phyloP scores from a whole-genome alignment of 2,329 filamentous ascomycete genomes.

The Claviceps pazoutovae region DNA sequence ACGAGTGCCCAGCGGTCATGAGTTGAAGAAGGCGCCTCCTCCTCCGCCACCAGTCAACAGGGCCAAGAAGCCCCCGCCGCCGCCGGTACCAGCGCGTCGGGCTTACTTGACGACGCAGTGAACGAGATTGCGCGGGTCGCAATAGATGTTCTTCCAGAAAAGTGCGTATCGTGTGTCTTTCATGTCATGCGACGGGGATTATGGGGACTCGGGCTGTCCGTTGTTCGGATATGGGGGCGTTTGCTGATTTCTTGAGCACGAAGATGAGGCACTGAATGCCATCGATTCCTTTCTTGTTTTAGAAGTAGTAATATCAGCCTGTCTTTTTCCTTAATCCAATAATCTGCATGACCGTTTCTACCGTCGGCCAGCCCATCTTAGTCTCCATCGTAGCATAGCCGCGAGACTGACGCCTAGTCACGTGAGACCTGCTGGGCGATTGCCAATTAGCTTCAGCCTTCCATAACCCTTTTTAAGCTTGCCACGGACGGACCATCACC shows the following conservation, averaged over 20 bases:
- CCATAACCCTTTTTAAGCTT: no score
- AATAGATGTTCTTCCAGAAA: neutral
- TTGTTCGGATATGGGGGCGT: no score
- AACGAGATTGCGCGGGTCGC: neutral
- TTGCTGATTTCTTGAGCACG: no score
- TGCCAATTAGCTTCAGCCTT: neutral
- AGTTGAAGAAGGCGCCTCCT: slow-evolving; percentile 40
- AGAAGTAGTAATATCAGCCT: no score
- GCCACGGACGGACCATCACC: neutral
- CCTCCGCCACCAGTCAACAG: slow-evolving; percentile 37
- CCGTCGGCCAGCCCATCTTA: neutral
- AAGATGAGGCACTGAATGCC: no score
- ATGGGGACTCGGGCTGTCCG: neutral
- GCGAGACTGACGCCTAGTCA: slow-evolving; percentile 2
- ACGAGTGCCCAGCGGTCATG: slow-evolving; percentile 4
- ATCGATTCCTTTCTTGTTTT: neutral
- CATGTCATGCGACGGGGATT: neutral
- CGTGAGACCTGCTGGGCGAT: slow-evolving; percentile 5
- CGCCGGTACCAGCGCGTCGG: slow-evolving; percentile 19
- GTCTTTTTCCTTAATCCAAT: neutral
- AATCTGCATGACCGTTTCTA: neutral
- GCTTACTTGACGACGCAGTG: slow-evolving; percentile 12
- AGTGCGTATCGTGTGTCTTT: neutral
- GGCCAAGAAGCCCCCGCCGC: slow-evolving; percentile 25
- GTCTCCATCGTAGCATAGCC: neutral